Conservation (phyloP, 2,329 filamentous ascomycete genomes). For the Helotiales sp. region DNA sequence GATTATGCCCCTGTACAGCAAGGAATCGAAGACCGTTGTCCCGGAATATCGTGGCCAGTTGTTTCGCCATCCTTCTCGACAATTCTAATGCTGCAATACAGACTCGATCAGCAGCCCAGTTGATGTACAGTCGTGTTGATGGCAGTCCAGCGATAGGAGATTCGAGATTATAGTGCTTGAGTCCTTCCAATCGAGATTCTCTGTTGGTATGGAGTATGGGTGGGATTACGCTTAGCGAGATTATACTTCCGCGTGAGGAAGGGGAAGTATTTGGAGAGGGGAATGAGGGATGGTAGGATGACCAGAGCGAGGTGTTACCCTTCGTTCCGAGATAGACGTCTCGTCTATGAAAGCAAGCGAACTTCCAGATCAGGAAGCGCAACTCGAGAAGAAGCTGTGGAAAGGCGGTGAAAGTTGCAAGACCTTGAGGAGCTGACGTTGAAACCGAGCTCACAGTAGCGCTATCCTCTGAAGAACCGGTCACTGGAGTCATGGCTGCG, state of each 20-base stretch:
- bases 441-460: too few relatives aligned
- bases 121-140: neutral
- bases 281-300: neutral
- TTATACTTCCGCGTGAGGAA: too few relatives aligned
- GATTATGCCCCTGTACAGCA: too few relatives aligned
- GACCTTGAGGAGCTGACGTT: too few relatives aligned
- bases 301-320: neutral
- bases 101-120: neutral
- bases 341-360: neutral
- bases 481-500: too few relatives aligned
- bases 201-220: neutral
- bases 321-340: neutral
- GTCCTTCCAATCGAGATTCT: neutral
- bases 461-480: too few relatives aligned
- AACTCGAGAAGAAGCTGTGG: neutral
- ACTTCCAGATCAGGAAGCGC: neutral
- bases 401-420: neutral
- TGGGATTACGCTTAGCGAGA: neutral
- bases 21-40: too few relatives aligned
- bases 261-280: neutral
- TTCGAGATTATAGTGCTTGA: neutral
- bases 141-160: neutral
- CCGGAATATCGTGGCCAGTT: too few relatives aligned
- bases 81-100: too few relatives aligned
- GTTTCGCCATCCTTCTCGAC: too few relatives aligned